Conservation (phyloP, 1,284 basidiomycete species). For the Coriolopsis trogii region DNA sequence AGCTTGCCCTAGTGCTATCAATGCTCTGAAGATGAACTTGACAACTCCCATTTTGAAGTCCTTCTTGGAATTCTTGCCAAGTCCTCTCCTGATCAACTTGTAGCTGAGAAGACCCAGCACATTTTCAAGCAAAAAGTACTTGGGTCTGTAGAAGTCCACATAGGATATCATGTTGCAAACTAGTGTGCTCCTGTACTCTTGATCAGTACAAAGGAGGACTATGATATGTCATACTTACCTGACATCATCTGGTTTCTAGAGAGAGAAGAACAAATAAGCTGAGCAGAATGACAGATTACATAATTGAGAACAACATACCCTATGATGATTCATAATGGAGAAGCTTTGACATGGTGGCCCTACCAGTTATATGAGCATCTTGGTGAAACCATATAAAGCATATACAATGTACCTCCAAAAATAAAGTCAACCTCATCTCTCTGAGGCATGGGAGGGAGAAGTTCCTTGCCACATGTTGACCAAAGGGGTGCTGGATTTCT, state of each 20-base stretch:
- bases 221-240: constrained; percentile 40
- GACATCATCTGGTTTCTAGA: constrained; percentile 58
- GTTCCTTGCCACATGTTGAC: constrained; percentile 35
- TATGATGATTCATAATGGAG: constrained; percentile 59
- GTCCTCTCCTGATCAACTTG: constrained; percentile 38
- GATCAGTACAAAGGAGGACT: background rate
- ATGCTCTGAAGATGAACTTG: constrained; percentile 61
- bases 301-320: constrained; percentile 39
- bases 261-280: background rate
- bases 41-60: constrained; percentile 59
- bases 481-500: constrained; percentile 40
- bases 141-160: constrained; percentile 67
- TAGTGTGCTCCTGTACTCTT: constrained; percentile 52
- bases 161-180: constrained; percentile 73
- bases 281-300: background rate
- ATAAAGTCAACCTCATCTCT: constrained; percentile 69
- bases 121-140: constrained; percentile 72
- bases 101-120: constrained; percentile 60
- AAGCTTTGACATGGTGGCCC: constrained; percentile 76
- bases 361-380: constrained; percentile 27
- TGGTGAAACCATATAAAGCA: no score
- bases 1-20: constrained; percentile 63
- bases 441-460: constrained; percentile 53
- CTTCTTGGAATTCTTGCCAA: constrained; percentile 27
- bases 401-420: constrained; percentile 57